Percentiles rank a stretch among this genome's conserved stretches.
phyloP scores from a whole-genome alignment of 306 rosid species.

The Lathyrus sativus region DNA sequence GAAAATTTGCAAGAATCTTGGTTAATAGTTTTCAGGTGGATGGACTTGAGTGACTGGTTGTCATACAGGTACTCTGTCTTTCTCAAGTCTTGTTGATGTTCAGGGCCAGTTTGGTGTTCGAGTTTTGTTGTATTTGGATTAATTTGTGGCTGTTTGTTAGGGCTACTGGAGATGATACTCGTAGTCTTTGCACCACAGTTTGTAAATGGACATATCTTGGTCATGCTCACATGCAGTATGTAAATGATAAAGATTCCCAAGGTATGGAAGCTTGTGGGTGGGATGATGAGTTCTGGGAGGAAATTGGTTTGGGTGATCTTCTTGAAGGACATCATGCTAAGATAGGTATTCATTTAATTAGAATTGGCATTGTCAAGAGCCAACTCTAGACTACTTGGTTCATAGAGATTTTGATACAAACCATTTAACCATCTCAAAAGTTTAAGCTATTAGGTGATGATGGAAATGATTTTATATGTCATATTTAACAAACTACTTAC shows the following conservation, averaged over 20 bases:
- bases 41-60: conserved; percentile 99
- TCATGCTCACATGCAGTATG: conserved; percentile 92
- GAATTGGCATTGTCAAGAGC: conserved; percentile 21
- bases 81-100: conserved; percentile 25
- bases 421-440: conserved; percentile 7
- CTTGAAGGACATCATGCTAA: conserved; percentile 94
- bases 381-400: conserved; percentile 3
- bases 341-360: conserved; percentile 62
- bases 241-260: conserved; percentile 67
- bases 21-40: conserved; percentile 96
- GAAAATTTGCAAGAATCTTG: conserved; percentile 93
- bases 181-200: conserved; percentile 94
- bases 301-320: conserved; percentile 96
- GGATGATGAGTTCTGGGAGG: conserved; percentile 99
- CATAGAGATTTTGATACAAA: conserved; percentile 20
- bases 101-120: conserved; percentile 29
- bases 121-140: conserved; percentile 38
- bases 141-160: conserved; percentile 46
- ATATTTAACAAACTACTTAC: conserved; percentile 1
- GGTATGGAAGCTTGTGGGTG: conserved; percentile 98
- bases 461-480: conserved; percentile 9
- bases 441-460: background rate
- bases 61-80: conserved; percentile 74
- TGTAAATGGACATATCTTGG: conserved; percentile 99
- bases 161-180: conserved; percentile 97